These are phyloP conservation scores for Glarea lozoyensis DNA, from an alignment of 495 filamentous ascomycete species.

Conservation along the genomic window DNA sequence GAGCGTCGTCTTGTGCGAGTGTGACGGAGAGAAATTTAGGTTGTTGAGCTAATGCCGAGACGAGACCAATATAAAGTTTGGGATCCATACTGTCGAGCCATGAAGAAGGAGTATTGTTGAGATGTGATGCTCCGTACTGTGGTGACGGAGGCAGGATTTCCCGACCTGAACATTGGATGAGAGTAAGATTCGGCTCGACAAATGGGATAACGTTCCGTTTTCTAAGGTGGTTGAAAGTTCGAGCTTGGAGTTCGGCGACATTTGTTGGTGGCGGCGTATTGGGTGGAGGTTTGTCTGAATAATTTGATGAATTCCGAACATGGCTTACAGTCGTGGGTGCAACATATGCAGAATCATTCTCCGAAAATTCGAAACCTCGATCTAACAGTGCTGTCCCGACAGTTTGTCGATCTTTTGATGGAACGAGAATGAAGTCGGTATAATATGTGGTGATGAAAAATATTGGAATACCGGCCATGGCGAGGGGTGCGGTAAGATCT, in stretches of 20 bases:
- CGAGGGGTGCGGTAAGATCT: constrained; percentile 84
- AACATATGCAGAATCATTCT: constrained; percentile 64
- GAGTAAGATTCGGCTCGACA: constrained; percentile 56
- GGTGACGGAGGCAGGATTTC: constrained; percentile 20
- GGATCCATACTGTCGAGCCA: constrained; percentile 46
- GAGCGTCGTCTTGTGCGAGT: constrained; percentile 74
- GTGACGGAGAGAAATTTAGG: constrained; percentile 83
- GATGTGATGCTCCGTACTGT: constrained; percentile 12
- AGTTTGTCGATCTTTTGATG: constrained; percentile 55
- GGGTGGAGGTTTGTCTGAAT: constrained; percentile 45
- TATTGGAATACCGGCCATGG: constrained; percentile 86
- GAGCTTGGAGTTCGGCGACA: constrained; percentile 66
- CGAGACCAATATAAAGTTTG: constrained; percentile 57
- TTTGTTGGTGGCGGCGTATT: constrained; percentile 70
- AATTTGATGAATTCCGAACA: constrained; percentile 34
- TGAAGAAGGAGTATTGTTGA: constrained; percentile 24
- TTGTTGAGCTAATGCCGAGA: constrained; percentile 59
- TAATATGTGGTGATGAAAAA: constrained; percentile 99
- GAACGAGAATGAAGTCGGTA: constrained; percentile 92
- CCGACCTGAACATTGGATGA: constrained; percentile 76
- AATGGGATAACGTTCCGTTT: constrained; percentile 64
- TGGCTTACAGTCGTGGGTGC: constrained; percentile 38
- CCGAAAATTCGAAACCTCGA: constrained; percentile 73
- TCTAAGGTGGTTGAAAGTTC: constrained; percentile 71
- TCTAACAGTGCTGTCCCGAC: constrained; percentile 72